Evolutionary conservation across 345 rosid species (phyloP).

Genomic region (Eucalyptus caleyi): DNA sequence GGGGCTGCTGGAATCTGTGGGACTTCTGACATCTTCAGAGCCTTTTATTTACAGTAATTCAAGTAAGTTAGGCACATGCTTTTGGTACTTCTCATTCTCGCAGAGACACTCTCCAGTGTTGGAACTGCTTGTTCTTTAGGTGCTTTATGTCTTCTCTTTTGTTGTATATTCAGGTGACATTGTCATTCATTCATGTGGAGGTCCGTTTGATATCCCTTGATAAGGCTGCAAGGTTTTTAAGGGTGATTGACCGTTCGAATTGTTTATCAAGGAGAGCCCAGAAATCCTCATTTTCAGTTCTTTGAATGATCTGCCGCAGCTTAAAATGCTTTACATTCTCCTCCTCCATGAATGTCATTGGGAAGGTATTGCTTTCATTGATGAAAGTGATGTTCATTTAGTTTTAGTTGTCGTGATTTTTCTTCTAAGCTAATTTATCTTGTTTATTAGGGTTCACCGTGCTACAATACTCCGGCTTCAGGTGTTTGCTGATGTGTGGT

Average conservation of each 20-base stretch:
- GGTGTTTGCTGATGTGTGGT: background rate
- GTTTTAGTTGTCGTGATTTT: background rate
- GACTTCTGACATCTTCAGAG: background rate
- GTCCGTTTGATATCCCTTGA: background rate
- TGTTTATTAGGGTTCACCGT: background rate
- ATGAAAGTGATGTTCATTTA: background rate
- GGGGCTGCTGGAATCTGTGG: background rate
- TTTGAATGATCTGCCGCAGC: background rate
- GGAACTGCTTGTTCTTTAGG: background rate
- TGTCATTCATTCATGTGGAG: background rate
- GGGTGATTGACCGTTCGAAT: background rate
- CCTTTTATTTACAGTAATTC: background rate
- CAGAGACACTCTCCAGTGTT: background rate
- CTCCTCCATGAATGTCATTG: background rate
- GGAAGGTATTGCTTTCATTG: background rate
- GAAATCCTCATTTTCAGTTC: background rate
- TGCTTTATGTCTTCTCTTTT: background rate
- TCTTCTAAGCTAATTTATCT: background rate
- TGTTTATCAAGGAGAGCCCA: background rate
- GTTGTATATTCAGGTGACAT: background rate
- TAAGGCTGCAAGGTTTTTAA: background rate
- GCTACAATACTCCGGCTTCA: background rate
- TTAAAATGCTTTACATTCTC: background rate
- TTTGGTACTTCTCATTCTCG: background rate
- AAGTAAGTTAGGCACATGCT: background rate